Base-by-base conservation (phyloP, 192 early-diverging fungal species). In the Entomortierella lignicola region DNA sequence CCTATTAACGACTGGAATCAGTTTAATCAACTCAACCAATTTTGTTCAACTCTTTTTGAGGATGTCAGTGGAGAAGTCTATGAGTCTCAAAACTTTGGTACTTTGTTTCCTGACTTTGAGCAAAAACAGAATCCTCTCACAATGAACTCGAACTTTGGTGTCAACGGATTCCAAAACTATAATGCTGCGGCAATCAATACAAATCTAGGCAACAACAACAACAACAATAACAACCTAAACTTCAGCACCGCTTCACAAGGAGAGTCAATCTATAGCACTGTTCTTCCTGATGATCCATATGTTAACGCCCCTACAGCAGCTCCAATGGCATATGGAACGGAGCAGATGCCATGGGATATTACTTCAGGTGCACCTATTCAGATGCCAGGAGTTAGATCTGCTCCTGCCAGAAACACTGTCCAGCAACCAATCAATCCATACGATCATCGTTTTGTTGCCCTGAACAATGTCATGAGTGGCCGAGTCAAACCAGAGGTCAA, bases 11-110 rank as follows among this genome's bases (percentile, higher is more conserved):
- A 68, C 26, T 64, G 60, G 71, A 55, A 34, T 15, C 71, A 81
- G 44, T 69, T 81, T 55, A 72, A 72, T n/a, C 70, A 72, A 37
- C 54, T 81, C 53, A 72, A 64, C 43, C 64, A 72, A 21, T 81
- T 69, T 41, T 72, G 70, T 53, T 67, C 80, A 37, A 59, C 65
- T 4, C 57, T 81, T 2, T 73, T 65, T 57, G 69, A 72, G 34
- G 71, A 81, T 60, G 70, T 72, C 37, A 69, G 71, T 73, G 80
- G 80, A 63, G 66, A 81, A 56, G 51, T 72, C 51, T 81, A 65
- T 65, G 61, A 73, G 32, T 62, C 80, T 48, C 65, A 81, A 29
- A 41, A 62, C 4, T 73, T 72, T 32, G 52, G 55, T 8, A 70
- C 75, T n/a, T 42, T 70, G 23, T 79, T 79, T 63, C 68, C 75